A percentile compares a stretch with the other conserved stretches of the same genome.
phyloP scores from a whole-genome alignment of 2,329 filamentous ascomycete genomes.

The Nothophoma quercina region DNA sequence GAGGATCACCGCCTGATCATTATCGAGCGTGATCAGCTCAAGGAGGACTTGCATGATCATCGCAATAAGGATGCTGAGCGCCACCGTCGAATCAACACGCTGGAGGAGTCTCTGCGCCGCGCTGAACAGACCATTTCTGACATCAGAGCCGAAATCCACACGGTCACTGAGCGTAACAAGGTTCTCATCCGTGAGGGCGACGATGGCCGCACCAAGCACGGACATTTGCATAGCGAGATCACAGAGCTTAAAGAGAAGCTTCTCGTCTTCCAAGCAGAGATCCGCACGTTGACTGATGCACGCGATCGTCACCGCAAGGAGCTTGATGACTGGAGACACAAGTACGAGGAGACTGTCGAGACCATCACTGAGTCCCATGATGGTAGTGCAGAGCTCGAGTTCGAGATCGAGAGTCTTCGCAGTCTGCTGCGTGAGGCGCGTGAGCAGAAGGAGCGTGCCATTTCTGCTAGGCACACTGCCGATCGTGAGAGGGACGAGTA shows the following conservation, averaged over 20 bases:
- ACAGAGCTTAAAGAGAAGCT: conserved; percentile 25
- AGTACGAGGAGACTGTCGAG: conserved; percentile 34
- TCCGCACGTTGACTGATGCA: conserved; percentile 26
- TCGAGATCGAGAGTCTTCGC: conserved; percentile 33
- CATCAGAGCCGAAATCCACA: conserved; percentile 24
- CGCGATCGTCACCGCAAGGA: conserved; percentile 31
- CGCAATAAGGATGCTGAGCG: conserved; percentile 24
- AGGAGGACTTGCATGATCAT: conserved; percentile 31
- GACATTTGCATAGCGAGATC: conserved; percentile 23
- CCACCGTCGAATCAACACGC: conserved; percentile 24
- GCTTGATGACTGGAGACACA: conserved; percentile 32
- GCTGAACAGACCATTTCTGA: conserved; percentile 24
- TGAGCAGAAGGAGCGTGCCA: conserved; percentile 36
- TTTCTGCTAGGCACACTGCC: conserved; percentile 29
- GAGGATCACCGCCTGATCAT: conserved; percentile 31
- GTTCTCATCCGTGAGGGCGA: conserved; percentile 27
- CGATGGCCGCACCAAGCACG: conserved; percentile 26
- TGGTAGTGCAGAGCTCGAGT: conserved; percentile 30
- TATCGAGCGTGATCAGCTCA: conserved; percentile 34
- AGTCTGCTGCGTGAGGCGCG: conserved; percentile 31
- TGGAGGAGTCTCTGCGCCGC: conserved; percentile 34
- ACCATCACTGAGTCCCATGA: conserved; percentile 33
- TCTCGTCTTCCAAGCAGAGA: conserved; percentile 29
- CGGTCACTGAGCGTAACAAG: conserved; percentile 29
- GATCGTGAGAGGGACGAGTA: conserved; percentile 35